Conservation (phyloP, 1,284 basidiomycete genomes). For the Blastosporella zonata region DNA sequence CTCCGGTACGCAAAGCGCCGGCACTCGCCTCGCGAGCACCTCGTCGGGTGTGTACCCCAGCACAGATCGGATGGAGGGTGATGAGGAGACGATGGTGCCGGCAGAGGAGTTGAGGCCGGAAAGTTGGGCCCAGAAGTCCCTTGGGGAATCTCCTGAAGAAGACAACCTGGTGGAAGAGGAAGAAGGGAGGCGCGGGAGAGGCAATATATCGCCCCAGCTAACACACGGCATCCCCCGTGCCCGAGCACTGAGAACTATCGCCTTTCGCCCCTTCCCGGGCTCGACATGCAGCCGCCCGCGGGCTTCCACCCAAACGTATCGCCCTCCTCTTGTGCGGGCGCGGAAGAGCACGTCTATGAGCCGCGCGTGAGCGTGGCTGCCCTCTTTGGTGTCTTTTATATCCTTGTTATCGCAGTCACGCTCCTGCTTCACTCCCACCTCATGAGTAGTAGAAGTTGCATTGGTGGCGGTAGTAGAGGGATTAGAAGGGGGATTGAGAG, state of each 20-base stretch:
- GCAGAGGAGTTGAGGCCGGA: background rate
- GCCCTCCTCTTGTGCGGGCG: constrained; percentile 59
- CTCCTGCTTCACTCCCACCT: background rate
- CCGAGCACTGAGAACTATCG: constrained; percentile 80
- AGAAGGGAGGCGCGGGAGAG: no score
- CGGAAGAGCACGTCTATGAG: constrained; percentile 76
- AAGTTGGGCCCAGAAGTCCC: constrained; percentile 11
- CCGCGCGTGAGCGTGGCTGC: constrained; percentile 1
- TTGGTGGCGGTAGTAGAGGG: background rate
- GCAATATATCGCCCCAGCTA: constrained; percentile 43
- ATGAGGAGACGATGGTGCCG: constrained; percentile 1
- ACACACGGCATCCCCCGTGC: constrained; percentile 65
- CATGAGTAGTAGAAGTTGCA: no score
- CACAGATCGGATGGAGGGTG: constrained; percentile 6
- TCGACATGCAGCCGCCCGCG: constrained; percentile 84
- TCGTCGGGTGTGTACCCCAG: constrained; percentile 28
- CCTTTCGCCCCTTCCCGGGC: constrained; percentile 87
- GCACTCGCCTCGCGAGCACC: constrained; percentile 14
- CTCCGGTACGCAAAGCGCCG: background rate
- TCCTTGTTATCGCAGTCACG: no score
- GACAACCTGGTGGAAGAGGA: no score
- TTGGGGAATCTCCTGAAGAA: background rate
- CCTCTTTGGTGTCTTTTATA: no score
- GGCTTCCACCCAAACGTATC: constrained; percentile 85
- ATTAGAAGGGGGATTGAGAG: constrained; percentile 23